A percentile compares a stretch with the other conserved stretches of the same genome.
Conservation (phyloP, 371 early-diverging fungal species). For the Coemansia sp. region DNA sequence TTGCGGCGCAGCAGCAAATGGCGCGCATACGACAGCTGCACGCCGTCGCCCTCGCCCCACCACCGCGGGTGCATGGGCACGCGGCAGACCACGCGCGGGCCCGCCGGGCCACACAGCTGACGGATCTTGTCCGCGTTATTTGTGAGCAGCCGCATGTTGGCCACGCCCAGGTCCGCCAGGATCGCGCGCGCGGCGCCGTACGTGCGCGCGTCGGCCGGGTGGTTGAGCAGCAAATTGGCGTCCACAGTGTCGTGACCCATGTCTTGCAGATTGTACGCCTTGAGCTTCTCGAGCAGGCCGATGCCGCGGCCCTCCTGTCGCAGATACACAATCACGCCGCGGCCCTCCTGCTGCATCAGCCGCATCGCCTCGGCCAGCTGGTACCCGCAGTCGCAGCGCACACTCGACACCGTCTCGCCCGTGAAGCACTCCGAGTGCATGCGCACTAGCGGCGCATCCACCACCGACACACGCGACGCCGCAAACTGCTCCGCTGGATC, state of each 20-base stretch:
- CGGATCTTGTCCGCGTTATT: conserved; percentile 95
- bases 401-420: conserved; percentile 90
- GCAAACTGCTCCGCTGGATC: conserved; percentile 35
- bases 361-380: conserved; percentile 93
- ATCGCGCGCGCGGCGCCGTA: conserved; percentile 93
- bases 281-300: conserved; percentile 88
- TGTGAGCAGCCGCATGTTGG: conserved; percentile 77
- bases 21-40: conserved; percentile 34
- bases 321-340: conserved; percentile 90
- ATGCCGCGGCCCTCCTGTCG: conserved; percentile 96
- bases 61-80: conserved; percentile 88
- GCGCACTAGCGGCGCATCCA: conserved; percentile 70
- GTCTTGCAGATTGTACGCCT: conserved; percentile 96
- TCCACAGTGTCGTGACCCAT: conserved; percentile 92
- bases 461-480: conserved; percentile 31
- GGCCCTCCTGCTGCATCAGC: conserved; percentile 74
- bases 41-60: conserved; percentile 52
- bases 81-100: conserved; percentile 74
- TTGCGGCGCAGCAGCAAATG: conserved; percentile 20
- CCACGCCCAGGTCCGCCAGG: conserved; percentile 73
- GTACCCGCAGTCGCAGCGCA: conserved; percentile 95
- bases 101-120: conserved; percentile 63
- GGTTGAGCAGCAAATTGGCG: conserved; percentile 86
- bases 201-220: conserved; percentile 87
- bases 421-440: conserved; percentile 98